A percentile compares a stretch with the other conserved stretches of the same genome.
These are phyloP conservation scores for Penicillium turbatum DNA, from an alignment of 495 filamentous ascomycete species.

Conservation along the genomic window DNA sequence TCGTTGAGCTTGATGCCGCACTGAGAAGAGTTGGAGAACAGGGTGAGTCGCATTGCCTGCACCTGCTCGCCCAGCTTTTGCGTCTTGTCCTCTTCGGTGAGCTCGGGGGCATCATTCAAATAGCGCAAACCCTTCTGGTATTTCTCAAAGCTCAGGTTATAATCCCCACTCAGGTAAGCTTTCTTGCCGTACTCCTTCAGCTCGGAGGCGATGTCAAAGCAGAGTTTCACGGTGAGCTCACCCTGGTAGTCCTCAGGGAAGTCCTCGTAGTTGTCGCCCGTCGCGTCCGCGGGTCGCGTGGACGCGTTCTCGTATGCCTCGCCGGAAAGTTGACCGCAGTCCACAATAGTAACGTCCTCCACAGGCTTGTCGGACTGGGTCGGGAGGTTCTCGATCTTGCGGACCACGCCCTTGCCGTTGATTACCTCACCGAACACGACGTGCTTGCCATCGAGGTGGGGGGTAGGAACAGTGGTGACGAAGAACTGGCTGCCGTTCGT, in stretches of 20 bases:
- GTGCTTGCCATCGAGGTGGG: constrained; percentile 94
- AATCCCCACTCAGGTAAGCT: constrained; percentile 77
- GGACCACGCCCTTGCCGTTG: constrained; percentile 83
- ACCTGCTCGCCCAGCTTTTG: constrained; percentile 62
- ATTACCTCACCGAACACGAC: constrained; percentile 61
- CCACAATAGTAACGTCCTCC: constrained; percentile 65
- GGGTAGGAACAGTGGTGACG: constrained; percentile 87
- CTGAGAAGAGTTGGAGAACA: constrained; percentile 75
- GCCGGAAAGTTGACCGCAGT: constrained; percentile 82
- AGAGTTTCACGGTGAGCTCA: constrained; percentile 49
- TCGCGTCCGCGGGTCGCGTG: constrained; percentile 65
- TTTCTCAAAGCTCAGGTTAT: constrained; percentile 74
- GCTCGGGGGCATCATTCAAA: constrained; percentile 78
- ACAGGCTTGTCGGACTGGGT: constrained; percentile 79
- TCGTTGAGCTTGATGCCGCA: constrained; percentile 75
- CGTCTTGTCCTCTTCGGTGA: constrained; percentile 56
- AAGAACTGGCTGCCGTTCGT: constrained; percentile 99
- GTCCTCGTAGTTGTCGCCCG: constrained; percentile 92
- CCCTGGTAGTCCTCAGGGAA: constrained; percentile 86
- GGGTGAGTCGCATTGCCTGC: constrained; percentile 66
- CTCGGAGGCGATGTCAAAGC: constrained; percentile 68
- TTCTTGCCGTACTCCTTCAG: constrained; percentile 90
- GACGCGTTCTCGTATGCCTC: constrained; percentile 58
- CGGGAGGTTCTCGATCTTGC: constrained; percentile 83
- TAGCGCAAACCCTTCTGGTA: constrained; percentile 98